Evolutionary conservation across 2,329 filamentous ascomycete species (phyloP).

Genomic region (Colletotrichum sp.): DNA sequence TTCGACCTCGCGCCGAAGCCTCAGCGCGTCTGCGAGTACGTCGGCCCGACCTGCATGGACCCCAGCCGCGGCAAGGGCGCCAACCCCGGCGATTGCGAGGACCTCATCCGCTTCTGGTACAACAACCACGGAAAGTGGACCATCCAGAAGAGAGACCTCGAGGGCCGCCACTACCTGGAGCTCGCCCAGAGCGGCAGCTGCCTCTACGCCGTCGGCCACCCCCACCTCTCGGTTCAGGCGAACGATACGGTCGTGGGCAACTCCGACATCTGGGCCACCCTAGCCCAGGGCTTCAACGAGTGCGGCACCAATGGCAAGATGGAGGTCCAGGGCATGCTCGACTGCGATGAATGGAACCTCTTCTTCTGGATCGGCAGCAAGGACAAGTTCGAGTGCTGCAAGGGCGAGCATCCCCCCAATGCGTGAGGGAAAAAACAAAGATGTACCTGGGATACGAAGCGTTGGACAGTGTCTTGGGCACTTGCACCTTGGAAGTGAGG

Average conservation of each 20-base stretch:
- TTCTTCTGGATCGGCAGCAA: background rate
- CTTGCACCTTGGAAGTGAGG: background rate
- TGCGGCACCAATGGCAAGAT: background rate
- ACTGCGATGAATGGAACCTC: background rate
- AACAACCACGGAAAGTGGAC: background rate
- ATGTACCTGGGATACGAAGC: background rate
- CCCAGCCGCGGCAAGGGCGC: background rate
- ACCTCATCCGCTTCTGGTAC: background rate
- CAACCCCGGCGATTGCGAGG: background rate
- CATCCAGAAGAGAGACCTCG: background rate
- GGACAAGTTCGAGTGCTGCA: slow-evolving; percentile 4
- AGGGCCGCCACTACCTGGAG: background rate
- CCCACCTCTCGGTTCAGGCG: background rate
- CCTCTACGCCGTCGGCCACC: background rate
- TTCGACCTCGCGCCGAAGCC: background rate
- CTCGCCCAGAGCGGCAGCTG: background rate
- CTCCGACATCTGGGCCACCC: background rate
- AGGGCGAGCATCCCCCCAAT: background rate
- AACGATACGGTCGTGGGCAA: background rate
- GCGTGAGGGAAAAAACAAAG: background rate
- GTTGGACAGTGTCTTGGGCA: background rate
- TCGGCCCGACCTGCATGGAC: background rate
- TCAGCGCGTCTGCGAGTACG: background rate
- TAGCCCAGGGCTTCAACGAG: background rate
- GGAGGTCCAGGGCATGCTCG: background rate